Evolutionary conservation across 306 rosid genomes (phyloP).

Genomic region (Quercus wislizeni): DNA sequence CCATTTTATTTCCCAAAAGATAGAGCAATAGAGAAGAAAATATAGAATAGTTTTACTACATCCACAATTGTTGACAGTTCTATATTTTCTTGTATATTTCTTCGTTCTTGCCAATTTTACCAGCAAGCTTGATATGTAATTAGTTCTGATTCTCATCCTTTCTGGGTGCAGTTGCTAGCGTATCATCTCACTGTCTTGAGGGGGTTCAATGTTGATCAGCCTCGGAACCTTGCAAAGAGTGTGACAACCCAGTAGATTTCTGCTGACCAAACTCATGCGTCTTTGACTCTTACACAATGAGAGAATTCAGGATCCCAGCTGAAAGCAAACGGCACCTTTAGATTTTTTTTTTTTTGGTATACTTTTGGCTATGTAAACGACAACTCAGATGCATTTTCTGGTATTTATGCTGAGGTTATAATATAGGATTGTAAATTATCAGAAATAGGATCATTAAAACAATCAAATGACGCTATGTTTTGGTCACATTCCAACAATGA

Average conservation of each 20-base stretch:
- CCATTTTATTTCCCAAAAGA: background rate
- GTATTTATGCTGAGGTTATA: conserved; percentile 9
- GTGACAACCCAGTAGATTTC: conserved; percentile 68
- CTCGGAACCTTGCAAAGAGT: conserved; percentile 98
- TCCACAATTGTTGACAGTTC: background rate
- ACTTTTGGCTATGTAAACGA: background rate
- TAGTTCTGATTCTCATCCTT: conserved; percentile 2
- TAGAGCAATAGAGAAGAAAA: background rate
- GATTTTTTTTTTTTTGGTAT: background rate
- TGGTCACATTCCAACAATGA: too few relatives aligned
- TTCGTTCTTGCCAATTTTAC: background rate
- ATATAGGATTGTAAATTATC: conserved; percentile 18
- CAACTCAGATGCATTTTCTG: background rate
- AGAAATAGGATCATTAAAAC: background rate
- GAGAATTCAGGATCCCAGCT: background rate
- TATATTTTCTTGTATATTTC: background rate
- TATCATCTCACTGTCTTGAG: conserved; percentile 95
- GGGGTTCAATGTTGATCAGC: conserved; percentile 96
- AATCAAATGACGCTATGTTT: too few relatives aligned
- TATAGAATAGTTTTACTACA: background rate
- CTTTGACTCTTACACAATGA: background rate
- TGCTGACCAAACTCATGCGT: background rate
- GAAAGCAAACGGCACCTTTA: background rate
- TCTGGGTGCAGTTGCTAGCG: conserved; percentile 76
- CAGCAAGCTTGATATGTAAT: background rate